Conservation (phyloP, 2,329 filamentous ascomycete genomes). For the Orbilia blumenaviensis region DNA sequence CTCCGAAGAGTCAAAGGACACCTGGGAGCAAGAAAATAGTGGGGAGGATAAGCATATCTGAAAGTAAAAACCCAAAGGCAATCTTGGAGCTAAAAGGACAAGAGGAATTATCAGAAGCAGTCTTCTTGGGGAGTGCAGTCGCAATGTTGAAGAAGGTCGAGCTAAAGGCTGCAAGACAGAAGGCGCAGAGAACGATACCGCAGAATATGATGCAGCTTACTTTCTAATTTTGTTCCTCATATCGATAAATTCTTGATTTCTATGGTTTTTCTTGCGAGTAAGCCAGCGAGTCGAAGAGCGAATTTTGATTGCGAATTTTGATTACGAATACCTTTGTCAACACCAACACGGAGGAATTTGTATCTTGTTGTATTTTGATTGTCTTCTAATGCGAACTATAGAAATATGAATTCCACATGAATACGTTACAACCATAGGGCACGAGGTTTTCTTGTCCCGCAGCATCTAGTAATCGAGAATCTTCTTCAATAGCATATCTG, state of each 20-base stretch:
- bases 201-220: conserved; percentile 11
- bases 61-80: not conserved
- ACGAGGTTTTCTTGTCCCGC: too few relatives aligned
- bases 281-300: not conserved
- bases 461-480: too few relatives aligned
- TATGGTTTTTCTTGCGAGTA: not conserved
- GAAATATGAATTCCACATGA: too few relatives aligned
- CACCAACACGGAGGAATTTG: not conserved
- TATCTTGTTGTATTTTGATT: conserved; percentile 1
- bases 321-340: conserved; percentile 1
- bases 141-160: conserved; percentile 28
- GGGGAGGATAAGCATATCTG: conserved; percentile 5
- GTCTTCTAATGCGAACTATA: not conserved
- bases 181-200: not conserved
- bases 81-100: conserved; percentile 14
- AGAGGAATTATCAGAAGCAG: conserved; percentile 7
- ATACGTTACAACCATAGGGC: too few relatives aligned
- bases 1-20: not conserved
- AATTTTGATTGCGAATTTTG: conserved; percentile 11
- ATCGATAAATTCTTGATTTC: not conserved
- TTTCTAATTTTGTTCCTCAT: not conserved
- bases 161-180: conserved; percentile 13
- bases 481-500: too few relatives aligned
- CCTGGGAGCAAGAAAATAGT: not conserved
- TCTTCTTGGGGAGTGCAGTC: conserved; percentile 22